Percentiles rank a stretch among this genome's conserved stretches.
Conservation (phyloP, 208 protist genomes). For the Trypanosoma congolense region DNA sequence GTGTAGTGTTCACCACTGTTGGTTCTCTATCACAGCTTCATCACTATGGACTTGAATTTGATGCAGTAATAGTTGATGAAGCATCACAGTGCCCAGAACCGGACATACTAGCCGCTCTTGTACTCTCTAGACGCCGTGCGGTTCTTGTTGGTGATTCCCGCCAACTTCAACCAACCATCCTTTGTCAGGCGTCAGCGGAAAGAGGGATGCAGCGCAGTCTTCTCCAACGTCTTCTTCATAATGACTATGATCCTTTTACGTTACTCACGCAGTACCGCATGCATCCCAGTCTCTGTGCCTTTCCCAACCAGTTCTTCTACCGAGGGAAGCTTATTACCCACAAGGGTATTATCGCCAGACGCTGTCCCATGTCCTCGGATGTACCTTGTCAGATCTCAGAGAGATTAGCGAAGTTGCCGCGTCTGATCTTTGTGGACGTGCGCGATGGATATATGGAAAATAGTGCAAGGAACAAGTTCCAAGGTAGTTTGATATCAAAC, state of each 20-base stretch:
- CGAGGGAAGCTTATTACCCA: constrained; percentile 45
- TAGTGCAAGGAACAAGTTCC: background rate
- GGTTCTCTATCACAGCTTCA: constrained; percentile 73
- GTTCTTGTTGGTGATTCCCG: constrained; percentile 87
- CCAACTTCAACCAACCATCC: constrained; percentile 88
- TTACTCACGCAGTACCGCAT: constrained; percentile 90
- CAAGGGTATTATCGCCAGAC: too few species aligned
- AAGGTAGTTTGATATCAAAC: constrained; percentile 41
- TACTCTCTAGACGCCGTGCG: constrained; percentile 39
- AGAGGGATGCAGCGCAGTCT: constrained; percentile 63
- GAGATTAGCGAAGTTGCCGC: constrained; percentile 25
- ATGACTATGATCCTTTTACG: constrained; percentile 48
- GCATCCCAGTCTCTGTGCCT: constrained; percentile 82
- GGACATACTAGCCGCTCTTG: constrained; percentile 69
- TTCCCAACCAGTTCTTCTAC: constrained; percentile 85
- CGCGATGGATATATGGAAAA: constrained; percentile 36
- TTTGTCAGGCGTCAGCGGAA: constrained; percentile 44
- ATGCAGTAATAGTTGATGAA: constrained; percentile 90
- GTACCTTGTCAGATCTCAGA: too few species aligned
- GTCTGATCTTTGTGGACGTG: constrained; percentile 78
- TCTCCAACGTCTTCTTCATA: constrained; percentile 67
- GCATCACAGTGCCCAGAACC: constrained; percentile 89
- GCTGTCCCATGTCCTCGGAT: too few species aligned
- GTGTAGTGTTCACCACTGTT: constrained; percentile 69
- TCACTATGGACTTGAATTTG: constrained; percentile 42